A percentile compares a stretch with the other conserved stretches of the same genome.
Conservation (phyloP, 768 basidiomycete genomes). For the Neoboletus magnificus region DNA sequence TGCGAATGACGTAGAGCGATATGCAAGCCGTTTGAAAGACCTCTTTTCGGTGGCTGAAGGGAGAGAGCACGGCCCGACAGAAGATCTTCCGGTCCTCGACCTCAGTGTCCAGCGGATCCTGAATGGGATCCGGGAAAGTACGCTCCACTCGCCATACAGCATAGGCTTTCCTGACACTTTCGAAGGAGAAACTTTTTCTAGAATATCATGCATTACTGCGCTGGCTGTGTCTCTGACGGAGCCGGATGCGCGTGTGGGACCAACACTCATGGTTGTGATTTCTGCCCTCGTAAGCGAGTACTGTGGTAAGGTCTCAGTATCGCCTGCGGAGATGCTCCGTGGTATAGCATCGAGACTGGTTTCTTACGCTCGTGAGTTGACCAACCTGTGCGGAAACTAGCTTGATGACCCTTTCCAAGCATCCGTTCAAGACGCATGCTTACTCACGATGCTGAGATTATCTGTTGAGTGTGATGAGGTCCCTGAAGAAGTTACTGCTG, state of each 20-base stretch:
- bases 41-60: conserved; percentile 39
- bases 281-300: conserved; percentile 67
- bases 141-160: conserved; percentile 7
- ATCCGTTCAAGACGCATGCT: conserved; percentile 67
- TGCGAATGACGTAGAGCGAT: conserved; percentile 52
- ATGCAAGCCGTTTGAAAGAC: conserved; percentile 50
- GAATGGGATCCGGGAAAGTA: conserved; percentile 49
- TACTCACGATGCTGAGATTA: conserved; percentile 70
- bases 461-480: conserved; percentile 56
- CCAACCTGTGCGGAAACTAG: conserved; percentile 12
- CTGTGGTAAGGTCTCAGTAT: conserved; percentile 46
- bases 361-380: conserved; percentile 42
- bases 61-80: conserved; percentile 21
- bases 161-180: conserved; percentile 9
- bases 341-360: conserved; percentile 42
- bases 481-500: conserved; percentile 41
- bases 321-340: conserved; percentile 47
- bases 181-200: conserved; percentile 41
- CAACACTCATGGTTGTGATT: conserved; percentile 65
- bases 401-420: conserved; percentile 36
- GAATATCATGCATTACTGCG: conserved; percentile 42
- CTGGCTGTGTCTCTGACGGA: conserved; percentile 46
- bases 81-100: conserved; percentile 48
- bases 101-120: conserved; percentile 55
- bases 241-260: conserved; percentile 36